Evolutionary conservation across 2,329 filamentous ascomycete genomes (phyloP), one percentile per base, ranked within the genome.

Genomic region (Colletotrichum sp.): DNA sequence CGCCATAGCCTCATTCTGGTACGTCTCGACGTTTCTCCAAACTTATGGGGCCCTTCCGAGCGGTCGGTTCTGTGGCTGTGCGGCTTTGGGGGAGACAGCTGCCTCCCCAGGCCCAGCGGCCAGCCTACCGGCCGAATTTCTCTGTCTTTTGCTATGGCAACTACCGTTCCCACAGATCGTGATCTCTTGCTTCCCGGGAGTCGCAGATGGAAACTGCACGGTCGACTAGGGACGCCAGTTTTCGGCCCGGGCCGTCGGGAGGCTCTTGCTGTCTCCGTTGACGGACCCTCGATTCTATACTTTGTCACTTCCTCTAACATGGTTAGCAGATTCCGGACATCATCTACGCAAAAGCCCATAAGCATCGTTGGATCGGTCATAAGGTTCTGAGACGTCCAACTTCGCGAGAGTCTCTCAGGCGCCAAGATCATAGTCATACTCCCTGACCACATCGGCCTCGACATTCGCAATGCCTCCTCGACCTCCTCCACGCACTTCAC

Each of bases 401-500:
- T 48, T 13, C 43, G 43, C 12, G 15, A 58, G 21, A 64, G 15
- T 13, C 32, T 64, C 21, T 26, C 55, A 58, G 26, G 18, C 55
- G 26, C 18, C 15, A 58, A 58, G 55, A 28, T 58, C 55, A 66
- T n/a, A n/a, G 15, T 28, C 24, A 66, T 28, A n/a, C 12, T 65
- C 71, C 78, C 43, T 30, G 43, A 48, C n/a, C 43, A 21, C 10
- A 7, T 21, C 18, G n/a, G 43, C n/a, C 6, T 13, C 43, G n/a
- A 21, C 43, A n/a, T 48, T 21, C 43, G n/a, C n/a, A 48, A 87
- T 86, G 85, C 81, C 86, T 71, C 80, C 80, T 64, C 81, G 77
- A 72, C 84, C 87, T 10, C 71, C 75, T 5, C 79, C 80, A 65
- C 82, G 77, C 75, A 84, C 87, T 10, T 84, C 85, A 13, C 88